Base-by-base conservation (phyloP, 2,329 filamentous ascomycete species). In the Gnomoniopsis smithogilvyi region DNA sequence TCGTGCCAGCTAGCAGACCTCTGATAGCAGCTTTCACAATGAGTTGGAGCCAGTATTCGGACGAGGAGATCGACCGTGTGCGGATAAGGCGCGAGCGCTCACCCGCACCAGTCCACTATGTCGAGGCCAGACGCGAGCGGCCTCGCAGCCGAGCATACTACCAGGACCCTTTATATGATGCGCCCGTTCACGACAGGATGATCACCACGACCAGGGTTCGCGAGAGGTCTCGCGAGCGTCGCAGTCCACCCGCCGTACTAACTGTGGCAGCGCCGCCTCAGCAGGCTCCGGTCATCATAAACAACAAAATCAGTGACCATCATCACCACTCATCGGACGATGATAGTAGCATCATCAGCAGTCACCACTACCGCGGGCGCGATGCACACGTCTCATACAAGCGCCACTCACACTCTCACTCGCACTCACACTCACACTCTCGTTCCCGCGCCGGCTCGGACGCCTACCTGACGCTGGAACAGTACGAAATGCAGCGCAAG, bases 11-110 rank as follows among this genome's bases (percentile, higher is more conserved):
- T 19, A 19, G 17, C n/a, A 10, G 17, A 41, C 17, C 36, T 19
- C 24, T 19, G 10, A 6, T 24, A 26, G n/a, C 17, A 56, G 19
- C 36, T 34, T 34, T 8, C 26, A 56, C 26, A 2, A 62, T 62
- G 59, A 74, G 67, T 63, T 78, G 78, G 10, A 47, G 45, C 11
- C 8, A 47, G 66, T 80, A 78, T 65, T 75, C 78, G 57, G 77
- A 85, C 36, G 82, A 84, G 33, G 83, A 86, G 50, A 66, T 83
- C 53, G 78, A 85, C n/a, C 54, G 54, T 65, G 75, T 85, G 64
- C 80, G 72, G 48, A 69, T 82, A 61, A 76, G 75, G 26, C 74
- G 73, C 41, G 72, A 69, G 3, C 73, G 71, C n/a, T 74, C 76
- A 26, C 72, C 74, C 3, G 70, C 67, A 14, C 70, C 76, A 49